These are phyloP conservation scores for Umbellularia californica DNA, from an alignment of 164 flowering plant genomes.

Conservation along the genomic window DNA sequence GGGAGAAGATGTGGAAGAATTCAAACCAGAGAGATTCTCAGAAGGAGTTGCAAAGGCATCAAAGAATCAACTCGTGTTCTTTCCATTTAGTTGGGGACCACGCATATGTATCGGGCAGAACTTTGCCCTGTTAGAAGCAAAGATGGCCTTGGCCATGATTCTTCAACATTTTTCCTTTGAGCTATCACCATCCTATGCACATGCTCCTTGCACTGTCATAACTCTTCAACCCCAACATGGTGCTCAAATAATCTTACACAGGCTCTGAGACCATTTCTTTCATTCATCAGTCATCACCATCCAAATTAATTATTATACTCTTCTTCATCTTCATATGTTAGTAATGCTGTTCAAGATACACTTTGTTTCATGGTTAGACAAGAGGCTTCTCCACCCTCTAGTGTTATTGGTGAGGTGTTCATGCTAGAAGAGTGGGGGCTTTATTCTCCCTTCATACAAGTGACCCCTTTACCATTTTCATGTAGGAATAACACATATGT, in stretches of 20 bases:
- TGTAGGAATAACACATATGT: too few relatives aligned
- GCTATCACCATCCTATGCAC: conserved; percentile 4
- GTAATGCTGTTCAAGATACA: too few relatives aligned
- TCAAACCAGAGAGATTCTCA: conserved; percentile 9
- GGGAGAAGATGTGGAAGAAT: conserved; percentile 7
- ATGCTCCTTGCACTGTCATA: conserved; percentile 6
- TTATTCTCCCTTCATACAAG: too few relatives aligned
- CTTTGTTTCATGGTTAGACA: too few relatives aligned
- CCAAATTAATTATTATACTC: too few relatives aligned
- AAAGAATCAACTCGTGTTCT: conserved; percentile 1
- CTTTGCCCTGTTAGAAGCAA: conserved; percentile 7
- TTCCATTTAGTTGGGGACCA: conserved; percentile 10
- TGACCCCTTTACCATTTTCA: too few relatives aligned
- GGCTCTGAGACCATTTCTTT: neutral
- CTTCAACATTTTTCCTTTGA: conserved; percentile 3
- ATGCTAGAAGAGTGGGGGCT: too few relatives aligned
- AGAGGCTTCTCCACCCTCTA: too few relatives aligned
- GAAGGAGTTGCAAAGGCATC: conserved; percentile 8
- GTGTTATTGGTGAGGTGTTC: too few relatives aligned
- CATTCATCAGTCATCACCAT: neutral
- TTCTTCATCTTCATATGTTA: too few relatives aligned
- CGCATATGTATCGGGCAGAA: conserved; percentile 6
- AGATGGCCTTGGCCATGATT: conserved; percentile 7
- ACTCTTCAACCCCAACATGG: conserved; percentile 16
- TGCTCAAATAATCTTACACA: conserved; percentile 6